A percentile compares a stretch with the other conserved stretches of the same genome.
These are phyloP conservation scores for Trichoderma sp. DNA, from an alignment of 2,329 filamentous ascomycete genomes.

Conservation along the genomic window DNA sequence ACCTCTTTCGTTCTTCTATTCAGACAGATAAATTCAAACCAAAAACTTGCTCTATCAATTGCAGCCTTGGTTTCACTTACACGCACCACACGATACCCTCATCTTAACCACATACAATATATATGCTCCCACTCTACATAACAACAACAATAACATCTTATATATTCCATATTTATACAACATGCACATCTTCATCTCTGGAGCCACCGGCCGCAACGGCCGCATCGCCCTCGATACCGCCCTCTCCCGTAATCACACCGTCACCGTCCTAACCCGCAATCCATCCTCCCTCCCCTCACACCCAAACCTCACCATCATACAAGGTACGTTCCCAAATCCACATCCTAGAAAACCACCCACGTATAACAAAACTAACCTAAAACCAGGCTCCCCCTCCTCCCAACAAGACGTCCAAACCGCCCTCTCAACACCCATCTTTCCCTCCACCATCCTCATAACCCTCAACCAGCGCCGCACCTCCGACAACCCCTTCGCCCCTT, in stretches of 20 bases:
- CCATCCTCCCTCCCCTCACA: conserved; percentile 34
- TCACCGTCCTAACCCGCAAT: conserved; percentile 50
- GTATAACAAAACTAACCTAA: no score
- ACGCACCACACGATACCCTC: not conserved
- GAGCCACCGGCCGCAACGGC: conserved; percentile 50
- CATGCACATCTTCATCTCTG: conserved; percentile 50
- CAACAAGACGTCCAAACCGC: conserved; percentile 40
- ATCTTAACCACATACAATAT: not conserved
- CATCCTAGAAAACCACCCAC: no score
- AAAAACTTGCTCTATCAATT: not conserved
- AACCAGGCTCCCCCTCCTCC: conserved; percentile 40
- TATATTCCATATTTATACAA: not conserved
- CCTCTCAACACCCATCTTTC: conserved; percentile 31
- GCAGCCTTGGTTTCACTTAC: not conserved
- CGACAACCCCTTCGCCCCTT: conserved; percentile 50
- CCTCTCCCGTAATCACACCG: conserved; percentile 42
- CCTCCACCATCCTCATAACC: conserved; percentile 48
- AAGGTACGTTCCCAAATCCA: conserved; percentile 7
- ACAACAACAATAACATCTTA: not conserved
- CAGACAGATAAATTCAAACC: not conserved
- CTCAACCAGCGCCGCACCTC: conserved; percentile 48
- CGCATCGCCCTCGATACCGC: conserved; percentile 43
- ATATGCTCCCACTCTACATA: no score
- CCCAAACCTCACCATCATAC: conserved; percentile 40
- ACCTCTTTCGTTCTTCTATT: not conserved